Evolutionary conservation across 1,284 basidiomycete species (phyloP), one percentile per base, ranked within the genome.

Genomic region (Fomitiporia mediterranea): DNA sequence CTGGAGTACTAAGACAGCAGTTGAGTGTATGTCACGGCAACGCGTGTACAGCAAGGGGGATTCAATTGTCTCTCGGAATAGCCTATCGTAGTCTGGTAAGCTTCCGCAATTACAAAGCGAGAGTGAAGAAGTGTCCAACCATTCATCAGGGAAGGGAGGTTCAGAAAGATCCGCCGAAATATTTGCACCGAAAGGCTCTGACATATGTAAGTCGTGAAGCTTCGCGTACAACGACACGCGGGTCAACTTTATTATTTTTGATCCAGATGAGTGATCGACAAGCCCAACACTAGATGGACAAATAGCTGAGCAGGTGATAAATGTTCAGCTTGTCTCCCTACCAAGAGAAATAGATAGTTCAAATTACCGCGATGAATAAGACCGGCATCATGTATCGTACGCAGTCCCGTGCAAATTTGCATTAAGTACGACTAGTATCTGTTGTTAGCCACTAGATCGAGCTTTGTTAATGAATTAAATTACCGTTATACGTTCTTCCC

Each of bases 1-100:
- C 68, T 90, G 87, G 49, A 91, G 62, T 34, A 90, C 71, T 3
- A 89, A 75, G 39, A 91, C 78, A 0, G 87, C 89, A 0, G 82
- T 79, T n/a, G 78, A 75, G 65, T 90, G 87, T 15, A 91, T 82
- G 63, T 91, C 89, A 23, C 89, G 78, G 35, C 78, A 72, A 34
- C 76, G 80, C 3, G 86, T 86, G 64, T 91, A 90, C 4, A 81
- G 69, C 37, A 91, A 66, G 0, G 84, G 78, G 0, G 84, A 86
- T 50, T 90, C 87, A 32, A 83, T 75, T 37, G 81, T 80, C 53
- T 89, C 89, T 61, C 79, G 79, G 7, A 82, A 82, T 9, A 83
- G 61, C 87, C 86, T 84, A 55, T 48, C 1, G 9, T 27, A 7
- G 8, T 55, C n/a, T 32, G 9, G 9, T 39, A 21, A 25, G n/a